A percentile compares a stretch with the other conserved stretches of the same genome.
phyloP scores from a whole-genome alignment of 2,329 filamentous ascomycete species.

The Cytospora piceicola region DNA sequence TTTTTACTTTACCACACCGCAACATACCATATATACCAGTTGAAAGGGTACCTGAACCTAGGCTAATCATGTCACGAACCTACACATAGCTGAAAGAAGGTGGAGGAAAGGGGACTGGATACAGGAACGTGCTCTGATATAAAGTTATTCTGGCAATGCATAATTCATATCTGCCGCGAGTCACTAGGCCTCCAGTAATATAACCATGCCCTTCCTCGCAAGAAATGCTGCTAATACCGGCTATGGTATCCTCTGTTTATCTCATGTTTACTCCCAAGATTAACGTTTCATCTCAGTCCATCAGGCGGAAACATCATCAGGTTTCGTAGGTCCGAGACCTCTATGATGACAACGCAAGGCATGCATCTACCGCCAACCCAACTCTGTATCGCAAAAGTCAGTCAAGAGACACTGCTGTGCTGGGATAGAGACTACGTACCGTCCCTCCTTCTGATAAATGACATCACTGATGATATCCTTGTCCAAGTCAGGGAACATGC shows the following conservation, averaged over 20 bases:
- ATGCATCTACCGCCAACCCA: constrained; percentile 83
- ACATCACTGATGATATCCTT: constrained; percentile 95
- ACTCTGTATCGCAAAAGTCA: constrained; percentile 58
- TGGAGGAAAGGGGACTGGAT: no score
- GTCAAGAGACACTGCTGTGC: constrained; percentile 17
- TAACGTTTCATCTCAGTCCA: not conserved
- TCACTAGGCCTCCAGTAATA: no score
- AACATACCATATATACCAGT: no score
- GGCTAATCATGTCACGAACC: no score
- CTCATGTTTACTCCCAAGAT: not conserved
- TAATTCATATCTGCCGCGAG: no score
- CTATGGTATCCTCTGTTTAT: constrained; percentile 9
- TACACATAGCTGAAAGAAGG: no score
- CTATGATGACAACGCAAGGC: constrained; percentile 67
- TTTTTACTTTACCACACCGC: no score
- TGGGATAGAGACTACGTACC: constrained; percentile 61
- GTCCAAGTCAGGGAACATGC: constrained; percentile 97
- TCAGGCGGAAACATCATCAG: no score
- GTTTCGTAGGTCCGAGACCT: no score
- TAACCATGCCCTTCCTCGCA: not conserved
- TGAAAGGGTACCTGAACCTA: no score
- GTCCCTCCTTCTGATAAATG: constrained; percentile 91
- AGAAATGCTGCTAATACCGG: constrained; percentile 19
- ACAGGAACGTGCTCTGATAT: no score
- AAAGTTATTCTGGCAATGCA: no score